A percentile compares a stretch with the other conserved stretches of the same genome.
These are phyloP conservation scores for Piper betle DNA, from an alignment of 164 flowering plant species.

Conservation along the genomic window DNA sequence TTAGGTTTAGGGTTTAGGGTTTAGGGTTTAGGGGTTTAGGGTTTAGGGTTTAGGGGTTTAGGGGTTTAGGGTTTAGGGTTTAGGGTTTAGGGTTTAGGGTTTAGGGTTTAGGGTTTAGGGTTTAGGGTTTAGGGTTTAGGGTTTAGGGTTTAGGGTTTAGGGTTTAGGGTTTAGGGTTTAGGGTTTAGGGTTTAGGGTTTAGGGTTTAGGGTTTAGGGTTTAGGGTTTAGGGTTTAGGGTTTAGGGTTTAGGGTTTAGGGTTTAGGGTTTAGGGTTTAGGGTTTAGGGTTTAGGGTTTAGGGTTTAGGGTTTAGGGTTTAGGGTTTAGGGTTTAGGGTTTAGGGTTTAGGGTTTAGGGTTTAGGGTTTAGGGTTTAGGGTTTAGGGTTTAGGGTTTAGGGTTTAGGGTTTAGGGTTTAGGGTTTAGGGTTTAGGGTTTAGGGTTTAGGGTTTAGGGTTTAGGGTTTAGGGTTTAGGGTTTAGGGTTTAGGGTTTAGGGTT, in stretches of 20 bases:
- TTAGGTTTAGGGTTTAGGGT: no score
- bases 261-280: background rate
- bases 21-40: no score
- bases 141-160: background rate
- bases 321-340: constrained; percentile 7
- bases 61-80: no score
- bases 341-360: background rate
- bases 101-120: background rate
- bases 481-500: no score
- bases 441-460: no score
- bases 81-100: background rate
- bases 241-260: background rate
- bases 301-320: background rate
- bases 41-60: no score
- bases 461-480: no score
- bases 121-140: background rate
- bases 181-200: constrained; percentile 2
- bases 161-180: background rate
- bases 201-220: background rate
- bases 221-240: no score
- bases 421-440: no score
- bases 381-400: background rate
- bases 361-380: background rate
- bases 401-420: no score
- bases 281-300: constrained; percentile 4